These are phyloP conservation scores for Arthrinium puccinioides DNA, from an alignment of 2,329 filamentous ascomycete genomes.

Conservation along the genomic window DNA sequence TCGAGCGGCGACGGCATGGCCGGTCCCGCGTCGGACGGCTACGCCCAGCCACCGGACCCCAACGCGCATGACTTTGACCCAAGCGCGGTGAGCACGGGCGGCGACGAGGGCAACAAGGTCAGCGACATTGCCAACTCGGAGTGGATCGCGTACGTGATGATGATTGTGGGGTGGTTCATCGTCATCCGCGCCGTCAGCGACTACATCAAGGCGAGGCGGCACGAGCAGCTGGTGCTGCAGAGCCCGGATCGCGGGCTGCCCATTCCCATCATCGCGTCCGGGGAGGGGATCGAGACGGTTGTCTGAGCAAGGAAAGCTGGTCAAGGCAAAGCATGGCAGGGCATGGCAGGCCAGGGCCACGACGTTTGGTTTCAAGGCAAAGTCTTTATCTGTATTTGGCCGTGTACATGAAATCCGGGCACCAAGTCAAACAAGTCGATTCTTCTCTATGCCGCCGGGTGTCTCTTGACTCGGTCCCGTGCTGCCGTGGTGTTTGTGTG, in stretches of 20 bases:
- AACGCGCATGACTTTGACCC: constrained; percentile 88
- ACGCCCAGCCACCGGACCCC: constrained; percentile 71
- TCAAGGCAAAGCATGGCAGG: not conserved
- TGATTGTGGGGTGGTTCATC: constrained; percentile 98
- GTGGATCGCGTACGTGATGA: constrained; percentile 85
- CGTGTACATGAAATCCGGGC: no score
- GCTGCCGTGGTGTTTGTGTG: no score
- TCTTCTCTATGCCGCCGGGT: no score
- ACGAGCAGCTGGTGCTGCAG: constrained; percentile 88
- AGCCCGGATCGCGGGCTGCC: constrained; percentile 84
- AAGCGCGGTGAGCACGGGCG: constrained; percentile 43
- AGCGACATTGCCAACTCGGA: constrained; percentile 65
- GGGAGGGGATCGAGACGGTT: constrained; percentile 70
- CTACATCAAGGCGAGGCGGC: constrained; percentile 77
- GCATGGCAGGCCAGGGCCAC: no score
- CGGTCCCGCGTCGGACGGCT: constrained; percentile 43
- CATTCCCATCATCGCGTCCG: constrained; percentile 79
- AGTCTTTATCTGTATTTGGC: no score
- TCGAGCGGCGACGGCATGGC: constrained; percentile 36
- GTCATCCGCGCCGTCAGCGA: constrained; percentile 90
- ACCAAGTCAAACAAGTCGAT: no score
- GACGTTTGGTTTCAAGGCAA: no score
- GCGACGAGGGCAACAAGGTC: constrained; percentile 32
- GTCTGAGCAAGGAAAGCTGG: no score
- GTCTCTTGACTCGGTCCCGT: no score